A percentile compares a stretch with the other conserved stretches of the same genome.
These are phyloP conservation scores for Wickerhamomyces chambardii DNA, from an alignment of 805 yeast species.

Conservation along the genomic window DNA sequence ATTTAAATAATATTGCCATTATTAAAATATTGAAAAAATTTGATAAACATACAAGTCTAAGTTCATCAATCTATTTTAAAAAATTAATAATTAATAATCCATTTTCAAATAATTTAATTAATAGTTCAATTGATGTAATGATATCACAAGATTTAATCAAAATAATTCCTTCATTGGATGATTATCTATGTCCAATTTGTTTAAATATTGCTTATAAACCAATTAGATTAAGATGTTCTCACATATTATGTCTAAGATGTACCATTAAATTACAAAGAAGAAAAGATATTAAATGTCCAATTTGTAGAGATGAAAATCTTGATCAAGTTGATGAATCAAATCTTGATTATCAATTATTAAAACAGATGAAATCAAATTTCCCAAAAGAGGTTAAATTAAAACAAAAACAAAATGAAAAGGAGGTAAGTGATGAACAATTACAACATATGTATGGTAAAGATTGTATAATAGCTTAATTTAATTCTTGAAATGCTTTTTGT, in stretches of 20 bases:
- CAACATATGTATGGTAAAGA: constrained; percentile 11
- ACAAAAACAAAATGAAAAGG: constrained; percentile 42
- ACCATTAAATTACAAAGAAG: constrained; percentile 58
- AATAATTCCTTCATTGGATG: constrained; percentile 66
- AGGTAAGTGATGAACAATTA: constrained; percentile 32
- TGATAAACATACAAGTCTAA: constrained; percentile 59
- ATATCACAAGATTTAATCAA: constrained; percentile 45
- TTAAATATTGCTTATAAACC: constrained; percentile 66
- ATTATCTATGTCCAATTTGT: constrained; percentile 70
- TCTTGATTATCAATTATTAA: constrained; percentile 44
- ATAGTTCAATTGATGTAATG: constrained; percentile 20
- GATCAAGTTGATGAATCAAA: constrained; percentile 49
- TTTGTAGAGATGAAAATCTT: constrained; percentile 48
- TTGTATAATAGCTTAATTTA: no score
- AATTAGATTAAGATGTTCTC: constrained; percentile 52
- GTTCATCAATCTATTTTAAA: constrained; percentile 38
- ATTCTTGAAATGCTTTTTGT: no score
- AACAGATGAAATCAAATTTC: constrained; percentile 47
- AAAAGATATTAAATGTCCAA: constrained; percentile 53
- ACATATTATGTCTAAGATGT: constrained; percentile 67
- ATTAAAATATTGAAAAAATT: constrained; percentile 66
- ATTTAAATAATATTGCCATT: constrained; percentile 54
- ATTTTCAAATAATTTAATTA: constrained; percentile 13
- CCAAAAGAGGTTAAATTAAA: constrained; percentile 62
- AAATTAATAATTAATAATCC: constrained; percentile 30